Evolutionary conservation across 2,329 filamentous ascomycete species (phyloP), one percentile per base, ranked within the genome.

Genomic region (Xylaria hypoxylon): DNA sequence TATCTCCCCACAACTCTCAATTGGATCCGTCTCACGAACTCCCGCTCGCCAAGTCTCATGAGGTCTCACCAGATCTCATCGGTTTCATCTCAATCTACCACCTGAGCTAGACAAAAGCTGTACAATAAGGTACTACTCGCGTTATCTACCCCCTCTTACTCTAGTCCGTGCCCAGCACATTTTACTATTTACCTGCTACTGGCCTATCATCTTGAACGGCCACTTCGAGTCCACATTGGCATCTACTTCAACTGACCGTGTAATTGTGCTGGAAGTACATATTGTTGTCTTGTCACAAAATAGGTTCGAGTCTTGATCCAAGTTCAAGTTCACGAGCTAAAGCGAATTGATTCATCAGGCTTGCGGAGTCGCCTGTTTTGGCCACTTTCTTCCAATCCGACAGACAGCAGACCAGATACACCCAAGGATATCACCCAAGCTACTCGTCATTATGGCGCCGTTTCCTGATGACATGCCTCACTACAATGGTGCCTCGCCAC

Each of bases 401-500:
- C 17, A 15, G 28, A 45, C 33, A 31, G 44, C 15, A 45, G 8
- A 26, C 31, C n/a, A n/a, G n/a, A 28, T 2, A 22, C 24, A 40
- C 5, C 26, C 11, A 13, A 22, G 44, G 19, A 19, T n/a, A 19
- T 15, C 52, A 33, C 24, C n/a, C 38, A 22, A 51, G 50, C 7
- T 38, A 47, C 22, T 40, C 10, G 17, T 13, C 0, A 52, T 42
- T 53, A 68, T 61, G 38, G 69, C 72, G 57, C 67, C 73, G 3
- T 51, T 65, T 28, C 56, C 67, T 15, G 59, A 68, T 2, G 64
- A 69, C 6, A 35, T 52, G 63, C 42, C 59, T 60, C 73, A 74
- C 44, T 76, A 76, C 56, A 61, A 68, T 11, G 73, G 69, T 1
- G 74, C 67, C n/a, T 68, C 71, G 3, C 73, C 73, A 2, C 71